Evolutionary conservation across 2,329 filamentous ascomycete genomes (phyloP), one percentile per base, ranked within the genome.

Genomic region (Epichloe scottii): DNA sequence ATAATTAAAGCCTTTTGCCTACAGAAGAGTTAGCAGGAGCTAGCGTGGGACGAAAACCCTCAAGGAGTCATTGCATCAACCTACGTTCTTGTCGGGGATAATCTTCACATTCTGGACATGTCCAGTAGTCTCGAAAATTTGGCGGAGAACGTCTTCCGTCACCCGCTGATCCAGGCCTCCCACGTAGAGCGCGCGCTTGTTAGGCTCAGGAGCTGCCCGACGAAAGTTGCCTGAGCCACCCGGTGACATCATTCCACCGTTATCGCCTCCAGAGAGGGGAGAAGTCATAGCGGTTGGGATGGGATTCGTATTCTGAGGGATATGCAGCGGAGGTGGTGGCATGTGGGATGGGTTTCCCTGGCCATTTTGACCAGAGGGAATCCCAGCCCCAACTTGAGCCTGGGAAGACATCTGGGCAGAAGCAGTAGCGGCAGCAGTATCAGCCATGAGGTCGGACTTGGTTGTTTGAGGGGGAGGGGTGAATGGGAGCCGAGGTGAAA

Each of bases 91-190:
- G 77, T 98, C 93, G 49, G 93, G 93, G 67, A 98, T 98, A 65
- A 98, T 96, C 78, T 98, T 98, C 66, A 98, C 93, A 65, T 89
- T 96, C 72, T 95, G 86, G 57, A 98, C 93, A 71, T 98, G 93
- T 52, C 93, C 93, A 53, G 90, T 96, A 6, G 93, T 98, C 76
- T 98, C 93, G 64, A 98, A 98, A 62, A 97, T 97, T 70, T 97
- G 91, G 64, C 89, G 89, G 68, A 97, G 72, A 51, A 97, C 89
- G 65, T 97, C 91, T 71, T 97, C 91, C 34, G 91, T 96, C 56
- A 97, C 91, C 58, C 93, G 82, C 62, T 90, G 89, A 67, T 98
- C 93, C 59, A 98, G 75, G 51, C 93, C 93, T 56, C 93, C 93
- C 53, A 98, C 88, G 64, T 98, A 98, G 55, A 98, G 75, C 52